Evolutionary conservation across 768 basidiomycete species (phyloP), one percentile per base, ranked within the genome.

Genomic region (Mycena floridula): DNA sequence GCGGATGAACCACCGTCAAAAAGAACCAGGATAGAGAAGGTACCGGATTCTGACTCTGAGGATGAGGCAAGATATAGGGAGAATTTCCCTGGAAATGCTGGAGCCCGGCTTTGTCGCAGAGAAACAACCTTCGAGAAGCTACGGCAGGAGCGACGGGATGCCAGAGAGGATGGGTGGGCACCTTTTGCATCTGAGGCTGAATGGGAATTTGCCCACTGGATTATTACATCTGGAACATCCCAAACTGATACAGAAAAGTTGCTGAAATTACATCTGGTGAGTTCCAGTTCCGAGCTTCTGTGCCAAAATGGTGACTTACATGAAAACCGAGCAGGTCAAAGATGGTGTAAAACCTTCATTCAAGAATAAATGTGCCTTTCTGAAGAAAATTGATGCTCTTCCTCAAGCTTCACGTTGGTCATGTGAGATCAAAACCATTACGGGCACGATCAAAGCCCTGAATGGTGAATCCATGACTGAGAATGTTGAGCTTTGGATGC

Each of bases 161-260:
- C 12, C 11, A 25, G 40, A 6, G 11, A 11, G 22, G 18, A 12
- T 13, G 27, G 48, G 50, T 49, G 50, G 28, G 28, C 40, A 1
- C 61, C 62, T 8, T 65, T 64, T 39, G 39, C 23, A 6, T 41
- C 48, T 16, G 42, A 49, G 24, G 57, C 59, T 6, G 58, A 66
- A 20, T 61, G 59, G 50, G 51, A 56, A 9, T 36, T 65, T 1
- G 64, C 54, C 1, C 37, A 48, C 22, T 65, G 56, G 59, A 32
- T 65, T 18, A 54, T 55, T n/a, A 48, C 38, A 7, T 27, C 27
- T 15, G 52, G 44, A 47, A 37, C 50, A 15, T 40, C 54, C 13
- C 40, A 61, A n/a, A n/a, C n/a, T n/a, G n/a, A n/a, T n/a, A n/a
- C n/a, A n/a, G n/a, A n/a, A n/a, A n/a, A n/a, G n/a, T n/a, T n/a